Evolutionary conservation across 768 basidiomycete species (phyloP), one percentile per base, ranked within the genome.

Genomic region (Glaciozyma antarctica): DNA sequence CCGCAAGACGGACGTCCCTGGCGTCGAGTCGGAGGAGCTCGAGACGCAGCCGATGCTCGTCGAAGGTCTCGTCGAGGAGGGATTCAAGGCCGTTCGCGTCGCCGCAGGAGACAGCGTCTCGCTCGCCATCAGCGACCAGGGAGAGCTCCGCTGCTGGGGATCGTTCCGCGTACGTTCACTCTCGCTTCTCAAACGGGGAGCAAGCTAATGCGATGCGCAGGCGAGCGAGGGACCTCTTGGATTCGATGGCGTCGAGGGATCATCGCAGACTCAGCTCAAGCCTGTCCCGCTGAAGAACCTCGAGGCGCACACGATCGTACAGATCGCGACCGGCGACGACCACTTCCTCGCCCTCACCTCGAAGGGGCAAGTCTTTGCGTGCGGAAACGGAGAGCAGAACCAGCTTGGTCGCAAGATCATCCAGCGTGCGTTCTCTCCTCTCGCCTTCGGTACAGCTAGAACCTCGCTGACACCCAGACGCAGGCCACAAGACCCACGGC

Each of bases 391-490:
- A 56, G 88, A 94, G 75, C 86, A 92, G 73, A 84, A 86, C 58
- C 91, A 94, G 71, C 85, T 98, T 41, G 94, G 94, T 54, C 85
- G 93, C 62, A 88, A 88, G 74, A 87, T 94, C 61, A 80, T 92
- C 88, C 75, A 65, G 57, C 67, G 62, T 58, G 28, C 26, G 61
- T 30, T 22, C 4, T 32, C 55, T 3, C 26, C 48, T 51, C 17
- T n/a, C 48, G 10, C 2, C n/a, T 15, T 22, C 48, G 2, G 2
- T 1, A 26, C 45, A 32, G 32, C 32, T n/a, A n/a, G n/a, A n/a
- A n/a, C n/a, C n/a, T n/a, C n/a, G 32, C n/a, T 2, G 15, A 47
- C 10, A 32, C 32, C 30, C 26, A 5, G 6, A 16, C 45, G 44
- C 62, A 62, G 85, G 93, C 61, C 85, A 88, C 59, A 88, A 89